Conservation (phyloP, 2,329 filamentous ascomycete species). For the Cercospora zeina region DNA sequence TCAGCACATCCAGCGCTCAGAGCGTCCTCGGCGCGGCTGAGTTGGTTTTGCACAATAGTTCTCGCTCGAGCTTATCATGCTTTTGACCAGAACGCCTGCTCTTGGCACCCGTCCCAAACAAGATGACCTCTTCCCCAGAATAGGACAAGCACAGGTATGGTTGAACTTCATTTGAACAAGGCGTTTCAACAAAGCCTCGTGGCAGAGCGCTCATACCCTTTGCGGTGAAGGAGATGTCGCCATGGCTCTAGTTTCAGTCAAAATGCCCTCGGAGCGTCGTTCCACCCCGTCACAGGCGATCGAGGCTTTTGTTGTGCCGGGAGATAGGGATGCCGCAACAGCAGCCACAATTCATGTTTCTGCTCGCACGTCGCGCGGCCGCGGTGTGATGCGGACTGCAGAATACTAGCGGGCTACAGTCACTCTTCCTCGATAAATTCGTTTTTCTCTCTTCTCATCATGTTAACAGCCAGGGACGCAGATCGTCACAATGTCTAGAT, state of each 20-base stretch:
- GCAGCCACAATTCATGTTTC: not conserved
- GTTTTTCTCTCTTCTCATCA: not conserved
- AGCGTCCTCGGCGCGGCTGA: not conserved
- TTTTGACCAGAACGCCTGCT: not conserved
- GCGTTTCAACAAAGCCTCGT: conserved; percentile 12
- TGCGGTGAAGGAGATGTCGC: not conserved
- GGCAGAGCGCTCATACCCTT: not conserved
- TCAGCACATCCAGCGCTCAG: not conserved
- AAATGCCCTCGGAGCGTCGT: not conserved
- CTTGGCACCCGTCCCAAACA: conserved; percentile 1
- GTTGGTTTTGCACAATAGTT: not conserved
- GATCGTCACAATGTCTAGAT: not conserved
- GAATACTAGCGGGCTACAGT: not conserved
- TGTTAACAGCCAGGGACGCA: not conserved
- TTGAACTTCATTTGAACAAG: conserved; percentile 7
- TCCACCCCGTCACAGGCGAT: not conserved
- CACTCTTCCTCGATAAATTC: not conserved
- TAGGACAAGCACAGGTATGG: not conserved
- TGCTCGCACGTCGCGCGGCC: not conserved
- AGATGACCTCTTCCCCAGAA: not conserved
- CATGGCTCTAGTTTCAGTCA: conserved; percentile 1
- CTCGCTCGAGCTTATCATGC: not conserved
- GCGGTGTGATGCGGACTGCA: not conserved
- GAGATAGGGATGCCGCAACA: conserved; percentile 3
- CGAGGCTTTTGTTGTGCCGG: not conserved